A percentile compares a stretch with the other conserved stretches of the same genome.
phyloP scores from a whole-genome alignment of 2,329 filamentous ascomycete genomes.

The Fusarium irregulare region DNA sequence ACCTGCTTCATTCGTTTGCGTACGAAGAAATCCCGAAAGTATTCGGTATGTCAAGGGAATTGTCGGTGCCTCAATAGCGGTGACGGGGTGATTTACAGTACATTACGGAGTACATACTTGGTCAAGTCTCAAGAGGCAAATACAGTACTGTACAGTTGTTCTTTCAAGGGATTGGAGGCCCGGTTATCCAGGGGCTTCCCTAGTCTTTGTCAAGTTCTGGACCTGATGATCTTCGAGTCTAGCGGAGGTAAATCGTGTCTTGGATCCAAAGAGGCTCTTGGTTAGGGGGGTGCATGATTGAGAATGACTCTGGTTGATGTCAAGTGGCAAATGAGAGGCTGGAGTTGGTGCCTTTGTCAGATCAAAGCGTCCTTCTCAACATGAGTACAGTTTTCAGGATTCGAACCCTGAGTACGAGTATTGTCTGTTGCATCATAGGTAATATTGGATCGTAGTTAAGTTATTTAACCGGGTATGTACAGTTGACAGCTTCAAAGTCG shows the following conservation, averaged over 20 bases:
- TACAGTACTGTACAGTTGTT: not conserved
- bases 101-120: not conserved
- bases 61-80: slow-evolving; percentile 4
- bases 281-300: slow-evolving; percentile 29
- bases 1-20: slow-evolving; percentile 31
- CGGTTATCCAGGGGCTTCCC: slow-evolving; percentile 21
- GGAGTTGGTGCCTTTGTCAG: slow-evolving; percentile 21
- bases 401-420: not conserved
- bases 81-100: slow-evolving; percentile 11
- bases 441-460: slow-evolving; percentile 4
- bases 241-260: slow-evolving; percentile 1
- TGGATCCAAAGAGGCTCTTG: slow-evolving; percentile 9
- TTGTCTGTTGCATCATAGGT: slow-evolving; percentile 17
- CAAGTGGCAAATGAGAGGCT: slow-evolving; percentile 19
- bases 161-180: not conserved
- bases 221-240: not conserved
- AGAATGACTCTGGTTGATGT: slow-evolving; percentile 24
- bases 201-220: slow-evolving; percentile 9
- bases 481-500: slow-evolving; percentile 10
- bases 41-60: not conserved
- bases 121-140: slow-evolving; percentile 6
- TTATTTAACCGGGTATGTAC: slow-evolving; percentile 7
- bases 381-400: not conserved
- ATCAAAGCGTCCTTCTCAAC: slow-evolving; percentile 24
- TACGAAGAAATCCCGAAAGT: slow-evolving; percentile 22